Conservation (phyloP, 805 yeast species). For the Tetrapisispora fleetii region DNA sequence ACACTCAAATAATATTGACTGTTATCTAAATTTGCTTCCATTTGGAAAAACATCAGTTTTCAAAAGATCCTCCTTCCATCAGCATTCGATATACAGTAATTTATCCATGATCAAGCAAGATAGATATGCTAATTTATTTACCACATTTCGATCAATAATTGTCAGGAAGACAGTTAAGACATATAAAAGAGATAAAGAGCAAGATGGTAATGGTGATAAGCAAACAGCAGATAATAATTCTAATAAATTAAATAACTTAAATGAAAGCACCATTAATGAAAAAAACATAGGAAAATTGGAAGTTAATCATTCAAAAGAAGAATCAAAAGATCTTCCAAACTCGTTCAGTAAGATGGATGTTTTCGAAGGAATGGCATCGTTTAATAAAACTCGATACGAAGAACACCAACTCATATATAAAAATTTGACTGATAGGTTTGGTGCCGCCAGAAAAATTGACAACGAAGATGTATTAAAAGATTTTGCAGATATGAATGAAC, state of each 20-base stretch:
- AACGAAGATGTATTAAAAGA: not conserved
- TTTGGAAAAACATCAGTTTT: constrained; percentile 16
- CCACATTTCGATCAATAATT: constrained; percentile 17
- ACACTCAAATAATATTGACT: not conserved
- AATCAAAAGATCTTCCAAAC: not conserved
- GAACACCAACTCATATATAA: constrained; percentile 17
- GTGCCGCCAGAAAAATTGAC: constrained; percentile 13
- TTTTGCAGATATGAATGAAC: constrained; percentile 2
- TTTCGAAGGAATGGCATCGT: not conserved
- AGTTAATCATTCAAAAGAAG: not conserved
- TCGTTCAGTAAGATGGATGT: not conserved
- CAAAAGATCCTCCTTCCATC: constrained; percentile 23
- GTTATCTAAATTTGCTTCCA: constrained; percentile 18
- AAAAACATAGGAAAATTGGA: not conserved
- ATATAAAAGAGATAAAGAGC: constrained; percentile 1
- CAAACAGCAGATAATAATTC: not conserved
- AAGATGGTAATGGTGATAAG: not conserved
- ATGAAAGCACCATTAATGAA: not conserved
- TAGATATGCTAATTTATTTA: constrained; percentile 16
- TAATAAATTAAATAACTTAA: no score
- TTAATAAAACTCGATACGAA: constrained; percentile 6
- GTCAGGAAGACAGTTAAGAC: constrained; percentile 14
- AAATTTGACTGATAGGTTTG: constrained; percentile 22
- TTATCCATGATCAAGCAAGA: constrained; percentile 22
- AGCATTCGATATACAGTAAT: constrained; percentile 18